Percentiles rank a stretch among this genome's conserved stretches.
phyloP scores from a whole-genome alignment of 2,329 filamentous ascomycete species.

The Lachnellula cervina region DNA sequence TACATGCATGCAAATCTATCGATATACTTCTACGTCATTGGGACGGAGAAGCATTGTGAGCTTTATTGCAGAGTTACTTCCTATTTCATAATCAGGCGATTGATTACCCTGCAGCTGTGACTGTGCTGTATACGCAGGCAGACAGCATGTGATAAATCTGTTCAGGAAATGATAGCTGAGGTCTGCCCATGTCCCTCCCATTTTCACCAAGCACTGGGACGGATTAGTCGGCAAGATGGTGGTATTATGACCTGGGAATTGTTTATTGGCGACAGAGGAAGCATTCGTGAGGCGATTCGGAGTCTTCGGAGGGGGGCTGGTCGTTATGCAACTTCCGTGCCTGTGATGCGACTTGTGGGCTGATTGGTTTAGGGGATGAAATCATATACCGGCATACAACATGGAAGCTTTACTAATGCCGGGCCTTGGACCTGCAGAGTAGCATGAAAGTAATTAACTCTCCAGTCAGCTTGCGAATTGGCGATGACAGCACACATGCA shows the following conservation, averaged over 20 bases:
- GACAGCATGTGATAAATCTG: slow-evolving; percentile 12
- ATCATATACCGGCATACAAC: not conserved
- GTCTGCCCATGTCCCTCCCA: not conserved
- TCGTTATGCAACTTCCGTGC: not conserved
- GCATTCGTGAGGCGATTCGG: not conserved
- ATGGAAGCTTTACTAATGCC: not conserved
- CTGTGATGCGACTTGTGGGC: not conserved
- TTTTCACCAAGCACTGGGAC: not conserved
- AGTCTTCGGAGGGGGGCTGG: not conserved
- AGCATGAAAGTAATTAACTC: not conserved
- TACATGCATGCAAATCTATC: not conserved
- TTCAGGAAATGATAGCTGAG: slow-evolving; percentile 11
- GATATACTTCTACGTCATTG: not conserved
- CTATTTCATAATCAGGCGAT: not conserved
- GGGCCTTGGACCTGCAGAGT: not conserved
- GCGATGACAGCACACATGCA: too few relatives aligned
- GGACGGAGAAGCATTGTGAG: not conserved
- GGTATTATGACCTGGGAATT: slow-evolving; percentile 1
- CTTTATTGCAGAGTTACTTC: not conserved
- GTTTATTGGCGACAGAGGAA: not conserved
- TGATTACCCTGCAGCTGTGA: slow-evolving; percentile 6
- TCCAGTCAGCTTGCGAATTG: not conserved
- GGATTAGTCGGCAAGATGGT: slow-evolving; percentile 2
- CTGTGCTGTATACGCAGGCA: not conserved
- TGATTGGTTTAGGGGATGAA: not conserved